These are phyloP conservation scores for Fusarium sp. DNA, from an alignment of 2,329 filamentous ascomycete genomes.

Conservation along the genomic window DNA sequence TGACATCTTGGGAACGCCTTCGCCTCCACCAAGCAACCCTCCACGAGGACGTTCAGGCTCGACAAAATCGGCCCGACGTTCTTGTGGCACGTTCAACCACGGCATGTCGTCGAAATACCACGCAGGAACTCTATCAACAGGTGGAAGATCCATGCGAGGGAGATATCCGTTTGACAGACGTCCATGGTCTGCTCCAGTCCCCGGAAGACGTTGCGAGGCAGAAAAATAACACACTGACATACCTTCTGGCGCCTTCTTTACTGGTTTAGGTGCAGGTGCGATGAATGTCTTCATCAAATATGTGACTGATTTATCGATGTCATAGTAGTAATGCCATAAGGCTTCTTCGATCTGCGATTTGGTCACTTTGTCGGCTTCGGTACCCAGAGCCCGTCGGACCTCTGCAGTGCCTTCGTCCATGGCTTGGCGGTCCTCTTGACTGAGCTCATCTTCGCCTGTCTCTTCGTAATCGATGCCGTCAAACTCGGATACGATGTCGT, in stretches of 20 bases:
- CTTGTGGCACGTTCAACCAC: conserved; percentile 80
- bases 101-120: conserved; percentile 86
- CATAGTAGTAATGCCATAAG: conserved; percentile 96
- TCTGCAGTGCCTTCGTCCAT: conserved; percentile 76
- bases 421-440: conserved; percentile 60
- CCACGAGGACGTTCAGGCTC: conserved; percentile 67
- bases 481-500: conserved; percentile 62
- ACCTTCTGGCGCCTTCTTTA: conserved; percentile 61
- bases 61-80: conserved; percentile 75
- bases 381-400: conserved; percentile 75
- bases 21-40: conserved; percentile 83
- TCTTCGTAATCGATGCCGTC: conserved; percentile 62
- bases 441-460: conserved; percentile 62
- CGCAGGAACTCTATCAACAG: conserved; percentile 51
- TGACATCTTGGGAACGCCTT: conserved; percentile 77
- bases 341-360: conserved; percentile 84
- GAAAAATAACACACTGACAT: conserved; percentile 56
- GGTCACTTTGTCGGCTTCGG: conserved; percentile 68
- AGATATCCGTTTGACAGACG: conserved; percentile 27
- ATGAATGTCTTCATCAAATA: conserved; percentile 79
- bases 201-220: conserved; percentile 46
- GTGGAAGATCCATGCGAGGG: conserved; percentile 35
- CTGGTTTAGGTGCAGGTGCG: conserved; percentile 59
- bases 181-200: conserved; percentile 52
- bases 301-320: conserved; percentile 84